Base-by-base conservation (phyloP, 106 monocot species). In the Dioscorea dumetorum region DNA sequence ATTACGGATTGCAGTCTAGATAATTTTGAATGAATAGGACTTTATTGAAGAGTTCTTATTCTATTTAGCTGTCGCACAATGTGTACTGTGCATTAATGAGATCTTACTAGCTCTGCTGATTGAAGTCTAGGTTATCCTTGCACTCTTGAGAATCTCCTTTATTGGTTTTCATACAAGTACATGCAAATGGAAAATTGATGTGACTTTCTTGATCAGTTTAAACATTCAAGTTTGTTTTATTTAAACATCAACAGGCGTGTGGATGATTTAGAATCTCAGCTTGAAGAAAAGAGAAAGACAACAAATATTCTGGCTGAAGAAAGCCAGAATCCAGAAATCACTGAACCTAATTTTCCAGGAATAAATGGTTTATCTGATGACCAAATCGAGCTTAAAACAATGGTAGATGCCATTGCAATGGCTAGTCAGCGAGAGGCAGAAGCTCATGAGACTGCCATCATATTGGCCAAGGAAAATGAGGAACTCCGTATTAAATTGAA, bases 341-440 rank as follows among this genome's bases (percentile, higher is more conserved):
- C 19, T 28, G 49, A 20, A 23, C 62, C 64, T 15, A 24, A 34
- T 20, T 22, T 34, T 68, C 68, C 67, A 73, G 61, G 57, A 50
- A 24, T 51, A 22, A 24, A 69, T 61, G 77, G 49, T 15, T 59
- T 57, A 75, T 57, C 63, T 61, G 76, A 92, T 71, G 72, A 87
- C 73, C 91, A 88, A 68, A 59, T 75, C 33, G 88, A 95, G 35
- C 83, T 95, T 41, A 88, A 82, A 81, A 77, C 85, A 14, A 81
- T 95, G 88, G 95, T 95, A 22, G 85, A 86, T 64, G 95, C 88
- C 58, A 95, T 95, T 77, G 78, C 91, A 28, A 65, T 71, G 34
- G 94, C 94, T 52, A 95, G 94, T 71, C 85, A 88, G 73, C 49
- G 86, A 74, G 95, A 95, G 81, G 95, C 91, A 16, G 91, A 95